Percentiles rank a stretch among this genome's conserved stretches.
These are phyloP conservation scores for Trichoderma pleuroti DNA, from an alignment of 2,329 filamentous ascomycete species.

Conservation along the genomic window DNA sequence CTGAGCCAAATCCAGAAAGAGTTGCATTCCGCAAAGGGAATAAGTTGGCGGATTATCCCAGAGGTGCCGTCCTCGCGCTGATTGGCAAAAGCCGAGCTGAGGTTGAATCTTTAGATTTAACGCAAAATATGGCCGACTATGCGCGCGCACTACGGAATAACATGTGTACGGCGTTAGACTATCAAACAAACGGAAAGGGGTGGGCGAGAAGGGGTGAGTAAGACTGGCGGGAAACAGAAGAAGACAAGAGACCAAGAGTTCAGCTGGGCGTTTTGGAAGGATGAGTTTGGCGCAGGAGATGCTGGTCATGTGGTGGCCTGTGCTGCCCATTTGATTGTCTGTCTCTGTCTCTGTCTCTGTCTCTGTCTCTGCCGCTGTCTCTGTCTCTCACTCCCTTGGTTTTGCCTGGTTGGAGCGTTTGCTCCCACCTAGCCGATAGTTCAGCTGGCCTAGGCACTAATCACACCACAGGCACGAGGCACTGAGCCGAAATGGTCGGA, in stretches of 20 bases:
- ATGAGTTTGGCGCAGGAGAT: slow-evolving; percentile 11
- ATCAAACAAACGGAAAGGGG: slow-evolving; percentile 3
- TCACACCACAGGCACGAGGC: neutral
- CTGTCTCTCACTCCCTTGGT: neutral
- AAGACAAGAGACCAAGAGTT: neutral
- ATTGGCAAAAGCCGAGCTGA: slow-evolving; percentile 3
- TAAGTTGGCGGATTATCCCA: slow-evolving; percentile 6
- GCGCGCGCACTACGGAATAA: slow-evolving; percentile 2
- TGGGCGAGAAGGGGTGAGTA: neutral
- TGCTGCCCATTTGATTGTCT: neutral
- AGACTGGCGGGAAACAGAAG: neutral
- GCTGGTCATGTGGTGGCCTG: slow-evolving; percentile 3
- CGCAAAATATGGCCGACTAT: slow-evolving; percentile 1
- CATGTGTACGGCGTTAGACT: neutral
- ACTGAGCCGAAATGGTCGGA: slow-evolving; percentile 3
- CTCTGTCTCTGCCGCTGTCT: too few relatives aligned
- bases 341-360: neutral
- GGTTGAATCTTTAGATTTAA: slow-evolving; percentile 2
- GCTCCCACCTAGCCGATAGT: neutral
- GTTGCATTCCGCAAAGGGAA: neutral
- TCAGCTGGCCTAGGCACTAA: slow-evolving; percentile 5
- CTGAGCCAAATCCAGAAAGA: neutral
- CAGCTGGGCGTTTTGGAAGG: slow-evolving; percentile 7
- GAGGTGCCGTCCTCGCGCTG: neutral
- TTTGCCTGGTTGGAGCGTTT: neutral